Conservation (phyloP, 305 asterid genomes). For the Euphrasia arctica region DNA sequence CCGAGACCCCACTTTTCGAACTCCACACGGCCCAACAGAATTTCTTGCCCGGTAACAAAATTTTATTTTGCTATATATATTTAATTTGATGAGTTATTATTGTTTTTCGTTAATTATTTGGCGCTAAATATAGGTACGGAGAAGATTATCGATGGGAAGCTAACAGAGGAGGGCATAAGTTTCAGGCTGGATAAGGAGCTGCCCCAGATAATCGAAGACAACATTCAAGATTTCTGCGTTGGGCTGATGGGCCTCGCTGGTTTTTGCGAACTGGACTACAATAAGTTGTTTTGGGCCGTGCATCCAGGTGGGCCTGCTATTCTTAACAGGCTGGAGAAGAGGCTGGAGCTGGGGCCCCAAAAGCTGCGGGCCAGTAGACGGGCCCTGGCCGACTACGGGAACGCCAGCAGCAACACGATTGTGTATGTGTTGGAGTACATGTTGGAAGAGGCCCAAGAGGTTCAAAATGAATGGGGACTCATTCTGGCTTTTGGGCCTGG, state of each 20-base stretch:
- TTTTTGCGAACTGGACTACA: conserved; percentile 40
- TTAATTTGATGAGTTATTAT: neutral
- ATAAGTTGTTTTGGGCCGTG: conserved; percentile 89
- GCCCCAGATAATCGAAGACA: conserved; percentile 82
- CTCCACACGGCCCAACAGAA: conserved; percentile 73
- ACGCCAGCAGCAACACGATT: conserved; percentile 91
- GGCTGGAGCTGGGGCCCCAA: conserved; percentile 56
- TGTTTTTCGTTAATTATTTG: too few relatives aligned
- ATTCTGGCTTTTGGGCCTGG: conserved; percentile 95
- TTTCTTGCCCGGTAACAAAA: conserved; percentile 45
- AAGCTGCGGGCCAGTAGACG: conserved; percentile 71
- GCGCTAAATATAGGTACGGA: conserved; percentile 49
- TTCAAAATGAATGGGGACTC: conserved; percentile 62
- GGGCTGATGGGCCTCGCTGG: conserved; percentile 52
- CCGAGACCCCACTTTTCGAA: conserved; percentile 70
- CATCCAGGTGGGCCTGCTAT: conserved; percentile 99
- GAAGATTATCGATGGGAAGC: conserved; percentile 82
- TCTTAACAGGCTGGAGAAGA: conserved; percentile 73
- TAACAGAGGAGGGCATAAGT: conserved; percentile 92
- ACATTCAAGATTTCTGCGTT: conserved; percentile 59
- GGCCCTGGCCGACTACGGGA: conserved; percentile 86
- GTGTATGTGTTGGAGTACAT: conserved; percentile 87
- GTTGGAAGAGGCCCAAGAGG: conserved; percentile 43
- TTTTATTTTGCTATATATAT: neutral
- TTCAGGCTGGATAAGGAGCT: conserved; percentile 73